phyloP scores from a whole-genome alignment of 768 basidiomycete species.

The Russula sp. region DNA sequence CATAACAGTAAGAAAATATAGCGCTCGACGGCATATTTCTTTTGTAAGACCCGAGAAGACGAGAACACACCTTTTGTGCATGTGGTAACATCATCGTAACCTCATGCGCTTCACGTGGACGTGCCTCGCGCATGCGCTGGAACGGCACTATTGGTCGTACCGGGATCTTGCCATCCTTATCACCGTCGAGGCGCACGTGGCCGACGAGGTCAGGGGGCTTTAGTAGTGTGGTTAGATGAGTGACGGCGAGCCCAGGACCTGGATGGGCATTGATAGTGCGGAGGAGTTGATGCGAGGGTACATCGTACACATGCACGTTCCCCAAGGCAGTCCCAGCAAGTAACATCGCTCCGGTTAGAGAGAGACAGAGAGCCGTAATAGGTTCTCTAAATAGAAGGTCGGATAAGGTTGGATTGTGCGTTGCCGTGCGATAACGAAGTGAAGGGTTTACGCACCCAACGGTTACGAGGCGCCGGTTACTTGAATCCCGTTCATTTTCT shows the following conservation, averaged over 20 bases:
- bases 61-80: constrained; percentile 42
- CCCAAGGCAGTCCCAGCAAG: constrained; percentile 79
- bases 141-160: constrained; percentile 65
- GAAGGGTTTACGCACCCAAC: constrained; percentile 51
- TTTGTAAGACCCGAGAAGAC: neutral
- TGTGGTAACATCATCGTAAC: constrained; percentile 59
- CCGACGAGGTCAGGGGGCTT: constrained; percentile 87
- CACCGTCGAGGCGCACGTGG: constrained; percentile 56
- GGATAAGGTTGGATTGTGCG: constrained; percentile 8
- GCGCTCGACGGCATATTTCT: constrained; percentile 7
- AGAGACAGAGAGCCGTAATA: constrained; percentile 71
- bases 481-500: constrained; percentile 46
- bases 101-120: constrained; percentile 66
- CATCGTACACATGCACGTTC: constrained; percentile 75
- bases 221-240: constrained; percentile 72
- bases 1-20: neutral
- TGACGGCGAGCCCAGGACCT: constrained; percentile 53
- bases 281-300: constrained; percentile 86
- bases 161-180: constrained; percentile 54
- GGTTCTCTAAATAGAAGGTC: constrained; percentile 52
- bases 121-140: constrained; percentile 67
- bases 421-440: constrained; percentile 6
- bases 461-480: constrained; percentile 62
- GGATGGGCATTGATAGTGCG: constrained; percentile 76
- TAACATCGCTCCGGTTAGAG: constrained; percentile 71